Base-by-base conservation (phyloP, 345 rosid species). In the Cardamine occulta region DNA sequence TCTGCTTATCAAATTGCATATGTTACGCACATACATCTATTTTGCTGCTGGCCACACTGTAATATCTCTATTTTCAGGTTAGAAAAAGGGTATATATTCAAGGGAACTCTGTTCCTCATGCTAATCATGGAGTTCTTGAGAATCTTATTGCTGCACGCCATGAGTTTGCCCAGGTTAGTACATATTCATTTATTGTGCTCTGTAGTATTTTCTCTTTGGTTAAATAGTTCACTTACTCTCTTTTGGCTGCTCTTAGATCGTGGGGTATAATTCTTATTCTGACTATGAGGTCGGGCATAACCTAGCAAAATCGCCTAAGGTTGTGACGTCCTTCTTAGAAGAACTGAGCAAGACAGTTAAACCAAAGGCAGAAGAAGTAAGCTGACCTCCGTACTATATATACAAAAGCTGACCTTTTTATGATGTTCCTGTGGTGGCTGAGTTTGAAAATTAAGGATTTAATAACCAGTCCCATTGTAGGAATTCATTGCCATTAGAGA, bases 111-210 rank as follows among this genome's bases (percentile, higher is more conserved):
- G 87, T 83, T 56, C 97, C 99, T 6, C 82, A 29, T 44, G 89
- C 96, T 37, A 95, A 95, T 84, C 86, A 81, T 23, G 74, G 82
- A 81, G 93, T 89, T 72, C 93, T 95, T 75, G 90, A 89, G 70
- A 81, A 79, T 77, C 90, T 95, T 70, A 85, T 88, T 49, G 84
- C 87, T 72, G 81, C 93, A 35, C 95, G 97, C 74, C 91, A 85
- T 76, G 97, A 92, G 85, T 90, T 92, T 77, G 86, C 99, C 8
- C 89, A 86, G 95, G 98, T 94, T 85, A 64, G 45, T 53, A 18
- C 34, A 52, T 53, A 49, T 82, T 52, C 64, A 6, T 54, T 34
- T 63, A 53, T 61, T 60, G 15, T 66, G 7, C 48, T 61, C 11
- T 23, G 26, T 57, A 18, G 34, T 76, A 19, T 61, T 17, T 62